phyloP scores from a whole-genome alignment of 2,329 filamentous ascomycete genomes.

The Clathrospora elynae region DNA sequence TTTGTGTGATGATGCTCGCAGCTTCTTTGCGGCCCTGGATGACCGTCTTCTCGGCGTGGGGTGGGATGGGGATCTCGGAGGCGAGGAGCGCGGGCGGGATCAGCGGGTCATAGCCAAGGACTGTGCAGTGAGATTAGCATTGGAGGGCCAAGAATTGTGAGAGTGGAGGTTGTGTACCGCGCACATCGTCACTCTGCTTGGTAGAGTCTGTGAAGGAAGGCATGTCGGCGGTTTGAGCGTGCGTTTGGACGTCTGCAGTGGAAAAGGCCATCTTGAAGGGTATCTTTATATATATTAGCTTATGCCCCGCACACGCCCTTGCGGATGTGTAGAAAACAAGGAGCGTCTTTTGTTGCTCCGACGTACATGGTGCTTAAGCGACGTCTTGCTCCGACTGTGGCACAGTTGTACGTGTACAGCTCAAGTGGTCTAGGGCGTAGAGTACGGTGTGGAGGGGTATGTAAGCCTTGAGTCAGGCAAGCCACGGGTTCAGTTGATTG shows the following conservation, averaged over 20 bases:
- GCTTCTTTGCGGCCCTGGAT: slow-evolving; percentile 71
- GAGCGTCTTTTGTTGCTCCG: slow-evolving; percentile 3
- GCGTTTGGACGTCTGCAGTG: slow-evolving; percentile 17
- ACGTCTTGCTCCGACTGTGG: slow-evolving; percentile 19
- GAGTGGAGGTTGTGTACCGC: slow-evolving; percentile 48
- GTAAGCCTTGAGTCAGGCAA: slow-evolving; percentile 6
- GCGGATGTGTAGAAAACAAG: background rate
- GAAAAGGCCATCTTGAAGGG: slow-evolving; percentile 19
- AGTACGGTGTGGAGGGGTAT: slow-evolving; percentile 12
- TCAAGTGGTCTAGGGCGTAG: slow-evolving; percentile 10
- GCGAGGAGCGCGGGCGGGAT: slow-evolving; percentile 87
- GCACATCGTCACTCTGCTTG: slow-evolving; percentile 57
- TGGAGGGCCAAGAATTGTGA: background rate
- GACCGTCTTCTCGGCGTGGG: slow-evolving; percentile 67
- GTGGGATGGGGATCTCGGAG: slow-evolving; percentile 75
- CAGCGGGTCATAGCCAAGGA: slow-evolving; percentile 91
- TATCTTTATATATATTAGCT: slow-evolving; percentile 24
- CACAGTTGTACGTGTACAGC: slow-evolving; percentile 2
- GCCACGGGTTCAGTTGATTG: background rate
- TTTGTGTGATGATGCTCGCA: slow-evolving; percentile 76
- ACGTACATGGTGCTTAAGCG: slow-evolving; percentile 12
- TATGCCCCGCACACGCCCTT: slow-evolving; percentile 3
- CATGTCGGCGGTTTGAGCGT: slow-evolving; percentile 31
- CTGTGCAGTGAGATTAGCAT: slow-evolving; percentile 54
- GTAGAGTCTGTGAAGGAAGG: slow-evolving; percentile 35